Base-by-base conservation (phyloP, 1,139 yeast genomes). In the Taphrina confusa region DNA sequence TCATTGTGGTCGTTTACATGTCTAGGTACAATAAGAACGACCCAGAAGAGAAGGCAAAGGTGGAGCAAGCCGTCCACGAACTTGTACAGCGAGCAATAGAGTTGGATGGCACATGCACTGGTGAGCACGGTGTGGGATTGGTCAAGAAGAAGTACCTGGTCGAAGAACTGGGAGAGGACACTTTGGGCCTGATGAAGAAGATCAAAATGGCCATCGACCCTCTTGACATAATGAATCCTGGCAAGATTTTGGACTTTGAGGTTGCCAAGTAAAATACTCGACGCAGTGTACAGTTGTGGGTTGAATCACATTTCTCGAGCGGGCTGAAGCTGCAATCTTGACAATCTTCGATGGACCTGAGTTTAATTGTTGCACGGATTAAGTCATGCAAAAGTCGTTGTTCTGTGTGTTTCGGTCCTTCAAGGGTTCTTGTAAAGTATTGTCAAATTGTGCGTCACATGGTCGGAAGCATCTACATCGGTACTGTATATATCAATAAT, bases 61-160 rank as follows among this genome's bases (percentile, higher is more conserved):
- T 83, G 28, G 78, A 79, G 58, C 71, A 72, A 5, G 74, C 85
- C 12, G 94, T 86, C 2, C 80, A 81, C 57, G 78, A 80, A 62
- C 84, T 87, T 85, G 88, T 86, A 11, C 75, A 80, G 64, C 75
- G 87, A 50, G 94, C 94, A 0, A 72, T 85, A 25, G 79, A 73
- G 4, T 77, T 80, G 16, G 94, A 87, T 37, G 96, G 96, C 6
- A 88, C 96, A 0, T 87, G 92, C 68, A 87, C 95, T 0, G 96
- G 96, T 52, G 96, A 88, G 69, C 96, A 88, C 70, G 96, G 95
- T 44, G 82, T 88, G 33, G 96, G 96, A 0, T 79, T 83, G 60
- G 95, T 95, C 60, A 88, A 88, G 72, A 77, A 91, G 66, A 79
- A 79, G 47, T 85, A 76, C 65, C 73, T 88, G 52, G 71, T 77